Percentiles rank a stretch among this genome's conserved stretches.
phyloP scores from a whole-genome alignment of 2,329 filamentous ascomycete genomes.

The Cercospora sp. region DNA sequence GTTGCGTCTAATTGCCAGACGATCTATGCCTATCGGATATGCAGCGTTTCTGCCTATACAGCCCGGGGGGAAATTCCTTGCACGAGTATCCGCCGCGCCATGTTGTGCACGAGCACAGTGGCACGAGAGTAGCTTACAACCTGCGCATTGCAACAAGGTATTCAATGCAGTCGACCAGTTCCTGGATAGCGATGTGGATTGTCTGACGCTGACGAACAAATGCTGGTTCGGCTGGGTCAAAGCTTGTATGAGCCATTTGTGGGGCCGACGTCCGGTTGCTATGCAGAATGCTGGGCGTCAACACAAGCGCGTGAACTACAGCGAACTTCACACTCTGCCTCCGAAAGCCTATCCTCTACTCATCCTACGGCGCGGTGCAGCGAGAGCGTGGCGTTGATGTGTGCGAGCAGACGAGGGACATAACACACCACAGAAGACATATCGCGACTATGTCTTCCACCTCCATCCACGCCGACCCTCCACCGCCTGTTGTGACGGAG shows the following conservation, averaged over 20 bases:
- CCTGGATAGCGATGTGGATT: neutral
- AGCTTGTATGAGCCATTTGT: neutral
- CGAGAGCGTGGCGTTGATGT: conserved; percentile 12
- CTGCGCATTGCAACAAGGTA: neutral
- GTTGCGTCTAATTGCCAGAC: conserved; percentile 6
- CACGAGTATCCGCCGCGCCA: neutral
- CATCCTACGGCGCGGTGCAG: conserved; percentile 1
- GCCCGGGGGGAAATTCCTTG: neutral
- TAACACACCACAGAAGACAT: conserved; percentile 17
- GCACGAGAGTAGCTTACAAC: neutral
- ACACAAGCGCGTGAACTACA: neutral
- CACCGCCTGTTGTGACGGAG: conserved; percentile 62
- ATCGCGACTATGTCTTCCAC: conserved; percentile 28
- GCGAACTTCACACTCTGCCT: conserved; percentile 2
- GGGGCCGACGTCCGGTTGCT: conserved; percentile 1
- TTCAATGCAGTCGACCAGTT: neutral
- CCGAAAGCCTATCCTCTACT: conserved; percentile 10
- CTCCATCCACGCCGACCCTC: conserved; percentile 54
- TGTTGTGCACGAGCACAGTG: neutral
- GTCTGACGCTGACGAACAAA: neutral
- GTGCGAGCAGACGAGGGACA: conserved; percentile 14
- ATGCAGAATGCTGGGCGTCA: conserved; percentile 1
- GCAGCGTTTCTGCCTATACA: neutral
- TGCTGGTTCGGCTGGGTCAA: neutral
- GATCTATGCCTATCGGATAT: neutral